Evolutionary conservation across 345 rosid species (phyloP), one percentile per base, ranked within the genome.

Genomic region (Rubroshorea leprosula): DNA sequence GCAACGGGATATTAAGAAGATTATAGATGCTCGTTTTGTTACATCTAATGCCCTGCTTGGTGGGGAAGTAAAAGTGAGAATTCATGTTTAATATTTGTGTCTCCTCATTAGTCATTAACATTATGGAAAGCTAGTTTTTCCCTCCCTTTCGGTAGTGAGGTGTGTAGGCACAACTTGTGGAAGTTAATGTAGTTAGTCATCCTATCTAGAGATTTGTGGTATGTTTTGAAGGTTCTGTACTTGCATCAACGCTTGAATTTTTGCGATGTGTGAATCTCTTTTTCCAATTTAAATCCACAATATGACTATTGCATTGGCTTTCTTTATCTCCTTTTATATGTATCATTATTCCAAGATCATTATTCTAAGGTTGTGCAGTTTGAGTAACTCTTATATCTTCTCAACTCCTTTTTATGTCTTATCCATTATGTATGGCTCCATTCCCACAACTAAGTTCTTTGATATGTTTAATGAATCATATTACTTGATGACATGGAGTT

Each of bases 221-320:
- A 64, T 93, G 99, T 97, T 93, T 93, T 72, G 99, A 96, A 39
- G 97, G 99, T 73, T 93, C 99, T 35, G 96, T 93, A 62, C 94
- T 93, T 53, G 96, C 94, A 57, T 93, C 99, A 29, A 93, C 99
- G 22, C 97, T 94, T 18, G 99, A 93, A 80, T 89, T 79, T 93
- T 78, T 19, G 86, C 77, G 74, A n/a, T n/a, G 97, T 83, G 83
- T 39, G 79, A 23, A 62, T 70, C 66, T 69, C 29, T 49, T 5
- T 2, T 54, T 22, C 18, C 7, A 22, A 25, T n/a, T n/a, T n/a
- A 7, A 39, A 39, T n/a, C n/a, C n/a, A 7, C 3, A 39, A 4
- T 7, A 39, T 39, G 9, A 39, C 16, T 1, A 39, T 2, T 39
- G 45, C 45, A 13, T 49, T 19, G 3, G 45, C 45, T 1, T 49